Base-by-base conservation (phyloP, 1,284 basidiomycete species). In the Vanrija sp. region DNA sequence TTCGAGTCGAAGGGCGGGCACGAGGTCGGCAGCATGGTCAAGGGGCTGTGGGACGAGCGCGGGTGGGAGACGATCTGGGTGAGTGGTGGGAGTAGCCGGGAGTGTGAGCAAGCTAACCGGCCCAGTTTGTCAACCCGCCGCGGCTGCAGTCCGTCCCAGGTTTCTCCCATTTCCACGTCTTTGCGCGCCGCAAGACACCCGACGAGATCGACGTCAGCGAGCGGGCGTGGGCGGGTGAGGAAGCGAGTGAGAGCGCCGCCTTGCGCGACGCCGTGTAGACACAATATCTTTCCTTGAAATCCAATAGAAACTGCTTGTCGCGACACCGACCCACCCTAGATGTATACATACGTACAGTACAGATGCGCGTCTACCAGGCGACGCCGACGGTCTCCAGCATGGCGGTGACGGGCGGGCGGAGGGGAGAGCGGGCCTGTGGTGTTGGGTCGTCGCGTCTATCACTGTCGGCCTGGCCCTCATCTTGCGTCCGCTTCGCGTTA, bases 11-110 rank as follows among this genome's bases (percentile, higher is more conserved):
- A 25, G 23, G 73, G 73, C 9, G 73, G 75, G 1, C 43, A 64
- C 23, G 69, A 75, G 54, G 69, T 77, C 16, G 68, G 65, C 9
- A 61, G 61, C 50, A 74, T 76, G 71, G 74, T 76, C 12, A 60
- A 60, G 34, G 68, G 54, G 7, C 51, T 77, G 23, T 77, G 73
- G 72, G 68, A 71, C 53, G 63, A 65, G 55, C 54, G 70, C 18
- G 74, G 74, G 1, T 77, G 67, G 65, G 75, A 77, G 55, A 75
- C 73, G 61, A 48, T 73, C n/a, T 77, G 71, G 72, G 67, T 71
- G 51, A 65, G 67, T 62, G 14, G 21, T 3, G 34, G 12, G 34
- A 6, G 34, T 23, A 5, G 21, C 21, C 3, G 21, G 2, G 14
- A 34, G 6, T 12, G 34, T 12, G 34, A 15, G 10, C 34, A 14